Base-by-base conservation (phyloP, 75 land plant genomes). In the Pseudotsuga menziesii region DNA sequence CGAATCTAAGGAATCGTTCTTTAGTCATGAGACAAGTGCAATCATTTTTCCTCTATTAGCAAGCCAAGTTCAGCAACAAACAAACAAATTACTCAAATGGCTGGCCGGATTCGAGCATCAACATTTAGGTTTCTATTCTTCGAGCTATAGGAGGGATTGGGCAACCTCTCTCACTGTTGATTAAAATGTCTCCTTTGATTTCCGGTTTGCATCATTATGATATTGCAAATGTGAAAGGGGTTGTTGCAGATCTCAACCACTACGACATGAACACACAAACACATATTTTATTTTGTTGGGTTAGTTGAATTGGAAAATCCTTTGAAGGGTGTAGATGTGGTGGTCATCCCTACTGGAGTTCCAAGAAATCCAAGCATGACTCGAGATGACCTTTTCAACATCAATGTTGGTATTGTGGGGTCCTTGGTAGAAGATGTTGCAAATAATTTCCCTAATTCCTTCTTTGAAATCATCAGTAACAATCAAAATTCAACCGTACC, bases 331-430 rank as follows among this genome's bases (percentile, higher is more conserved):
- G 91, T 94, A 93, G 99, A 97, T 83, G 82, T 97, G 55, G 99
- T 97, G 12, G 88, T 97, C 17, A 94, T 97, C 62, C 99, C 99
- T 13, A 98, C 99, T 35, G 99, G 99, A 29, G 89, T 94, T 41
- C 99, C 99, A 20, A 80, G 99, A 76, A 97, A 97, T 77, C 99
- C 98, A 1, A 98, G 99, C 35, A 97, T 97, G 99, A 92, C 94
- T 13, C 83, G 98, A 78, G 98, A 97, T 76, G 98, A 97, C 79
- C 76, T 97, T 54, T 97, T 97, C 82, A 97, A 97, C 25, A 97
- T 97, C 60, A 97, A 97, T 87, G 99, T 98, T 29, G 99, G 99
- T 58, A 97, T 97, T 79, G 99, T 97, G 60, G 83, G 82, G 78
- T 94, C 95, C 7, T 83, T 97, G 36, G 83, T 88, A 78, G 99